Evolutionary conservation across 2,329 filamentous ascomycete genomes (phyloP).

Genomic region (Fusarium nanum): DNA sequence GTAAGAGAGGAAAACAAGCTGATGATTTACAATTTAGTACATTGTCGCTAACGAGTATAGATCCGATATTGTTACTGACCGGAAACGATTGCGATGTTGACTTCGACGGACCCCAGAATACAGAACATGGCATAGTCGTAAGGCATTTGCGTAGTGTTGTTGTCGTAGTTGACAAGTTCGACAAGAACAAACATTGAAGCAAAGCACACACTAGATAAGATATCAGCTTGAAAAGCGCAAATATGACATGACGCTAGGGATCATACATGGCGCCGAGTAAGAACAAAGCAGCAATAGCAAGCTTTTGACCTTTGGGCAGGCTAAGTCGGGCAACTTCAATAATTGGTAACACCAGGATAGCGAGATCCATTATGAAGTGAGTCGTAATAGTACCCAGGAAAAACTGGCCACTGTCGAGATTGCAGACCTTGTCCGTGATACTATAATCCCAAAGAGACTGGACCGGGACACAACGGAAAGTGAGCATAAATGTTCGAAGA

Average conservation of each 20-base stretch:
- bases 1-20: conserved; percentile 40
- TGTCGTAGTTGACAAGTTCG: conserved; percentile 15
- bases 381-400: conserved; percentile 49
- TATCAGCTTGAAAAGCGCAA: not conserved
- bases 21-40: not conserved
- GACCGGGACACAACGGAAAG: conserved; percentile 51
- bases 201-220: conserved; percentile 23
- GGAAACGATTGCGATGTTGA: conserved; percentile 40
- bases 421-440: conserved; percentile 44
- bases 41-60: not conserved
- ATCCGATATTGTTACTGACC: not conserved
- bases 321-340: conserved; percentile 22
- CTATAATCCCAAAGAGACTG: conserved; percentile 50
- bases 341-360: conserved; percentile 48
- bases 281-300: conserved; percentile 11
- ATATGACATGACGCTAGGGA: too few relatives aligned
- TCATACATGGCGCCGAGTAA: conserved; percentile 17
- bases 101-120: conserved; percentile 31
- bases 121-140: conserved; percentile 37
- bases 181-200: conserved; percentile 31
- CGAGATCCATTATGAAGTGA: conserved; percentile 50
- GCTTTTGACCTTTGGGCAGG: not conserved
- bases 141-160: conserved; percentile 27
- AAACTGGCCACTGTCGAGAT: conserved; percentile 47
- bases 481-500: conserved; percentile 48